A percentile compares a stretch with the other conserved stretches of the same genome.
These are phyloP conservation scores for Starmerella ratchasimensis DNA, from an alignment of 805 yeast species.

Conservation along the genomic window DNA sequence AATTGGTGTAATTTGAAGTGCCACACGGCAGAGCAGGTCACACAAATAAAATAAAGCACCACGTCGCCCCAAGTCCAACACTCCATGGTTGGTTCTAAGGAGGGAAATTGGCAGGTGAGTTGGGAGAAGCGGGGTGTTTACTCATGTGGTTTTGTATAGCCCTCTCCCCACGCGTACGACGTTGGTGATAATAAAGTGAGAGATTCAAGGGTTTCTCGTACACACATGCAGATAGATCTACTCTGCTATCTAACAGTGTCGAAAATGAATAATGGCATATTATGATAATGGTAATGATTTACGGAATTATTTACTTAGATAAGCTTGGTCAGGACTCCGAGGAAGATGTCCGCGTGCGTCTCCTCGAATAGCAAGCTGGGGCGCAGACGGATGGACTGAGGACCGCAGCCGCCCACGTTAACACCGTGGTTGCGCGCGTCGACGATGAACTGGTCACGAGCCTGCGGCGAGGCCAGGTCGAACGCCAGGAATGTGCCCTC, in stretches of 20 bases:
- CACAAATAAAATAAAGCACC: conserved; percentile 3
- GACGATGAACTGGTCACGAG: conserved; percentile 47
- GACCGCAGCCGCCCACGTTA: conserved; percentile 79
- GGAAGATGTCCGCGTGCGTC: conserved; percentile 61
- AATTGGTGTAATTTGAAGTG: conserved; percentile 1
- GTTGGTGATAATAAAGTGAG: too few relatives aligned
- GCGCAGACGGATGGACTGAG: conserved; percentile 61
- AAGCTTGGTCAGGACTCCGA: conserved; percentile 33
- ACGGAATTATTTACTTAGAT: too few relatives aligned
- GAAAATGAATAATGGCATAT: too few relatives aligned
- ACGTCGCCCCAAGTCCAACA: conserved; percentile 19
- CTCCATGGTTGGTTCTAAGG: conserved; percentile 15
- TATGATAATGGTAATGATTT: too few relatives aligned
- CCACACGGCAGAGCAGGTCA: not conserved
- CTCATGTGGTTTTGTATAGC: too few relatives aligned
- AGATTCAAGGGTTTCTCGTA: too few relatives aligned
- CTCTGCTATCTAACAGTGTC: not conserved
- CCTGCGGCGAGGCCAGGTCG: conserved; percentile 41
- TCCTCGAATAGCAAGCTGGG: conserved; percentile 68
- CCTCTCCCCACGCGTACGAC: too few relatives aligned
- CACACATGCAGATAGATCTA: too few relatives aligned
- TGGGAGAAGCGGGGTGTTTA: too few relatives aligned
- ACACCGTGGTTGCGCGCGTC: conserved; percentile 53
- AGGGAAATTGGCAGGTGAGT: too few relatives aligned
- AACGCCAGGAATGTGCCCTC: conserved; percentile 79